These are phyloP conservation scores for Coelastrella sp. DNA, from an alignment of 139 green algal species.

Conservation along the genomic window DNA sequence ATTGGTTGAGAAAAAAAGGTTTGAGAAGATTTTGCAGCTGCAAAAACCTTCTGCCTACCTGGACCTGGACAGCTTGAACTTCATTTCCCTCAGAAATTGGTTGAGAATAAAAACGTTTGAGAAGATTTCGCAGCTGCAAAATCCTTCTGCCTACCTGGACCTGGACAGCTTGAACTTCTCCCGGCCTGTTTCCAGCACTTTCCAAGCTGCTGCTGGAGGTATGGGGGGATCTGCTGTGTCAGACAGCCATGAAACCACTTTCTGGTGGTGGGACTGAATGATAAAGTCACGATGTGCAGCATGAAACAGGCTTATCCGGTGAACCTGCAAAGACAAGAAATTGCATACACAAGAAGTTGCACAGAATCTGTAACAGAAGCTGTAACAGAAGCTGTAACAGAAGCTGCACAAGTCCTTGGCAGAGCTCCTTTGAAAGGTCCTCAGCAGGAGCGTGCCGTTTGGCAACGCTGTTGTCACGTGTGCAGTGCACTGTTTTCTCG, in stretches of 20 bases:
- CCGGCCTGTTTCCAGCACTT: slow-evolving; percentile 45
- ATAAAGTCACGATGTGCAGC: slow-evolving; percentile 23
- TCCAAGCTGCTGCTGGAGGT: slow-evolving; percentile 22
- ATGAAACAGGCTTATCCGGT: slow-evolving; percentile 42
- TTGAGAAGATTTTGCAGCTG: no score
- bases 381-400: no score
- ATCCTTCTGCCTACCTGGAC: background rate
- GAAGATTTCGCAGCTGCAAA: no score
- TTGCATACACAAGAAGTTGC: no score
- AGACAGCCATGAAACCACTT: slow-evolving; percentile 35
- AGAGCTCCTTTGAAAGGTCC: no score
- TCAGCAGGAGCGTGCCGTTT: no score
- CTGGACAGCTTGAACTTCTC: slow-evolving; percentile 44
- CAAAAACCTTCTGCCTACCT: background rate
- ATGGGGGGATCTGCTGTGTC: slow-evolving; percentile 37
- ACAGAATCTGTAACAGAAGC: no score
- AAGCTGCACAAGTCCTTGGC: no score
- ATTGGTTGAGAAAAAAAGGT: no score
- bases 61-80: slow-evolving; percentile 9
- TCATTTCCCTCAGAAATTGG: background rate
- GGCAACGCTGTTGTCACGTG: no score
- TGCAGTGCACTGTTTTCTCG: no score
- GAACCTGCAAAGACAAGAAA: slow-evolving; percentile 45
- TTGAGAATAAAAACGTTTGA: no score
- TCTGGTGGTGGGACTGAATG: slow-evolving; percentile 28